Evolutionary conservation across 2,329 filamentous ascomycete species (phyloP), one percentile per base, ranked within the genome.

Genomic region (Myriosclerotinia scirpicola): DNA sequence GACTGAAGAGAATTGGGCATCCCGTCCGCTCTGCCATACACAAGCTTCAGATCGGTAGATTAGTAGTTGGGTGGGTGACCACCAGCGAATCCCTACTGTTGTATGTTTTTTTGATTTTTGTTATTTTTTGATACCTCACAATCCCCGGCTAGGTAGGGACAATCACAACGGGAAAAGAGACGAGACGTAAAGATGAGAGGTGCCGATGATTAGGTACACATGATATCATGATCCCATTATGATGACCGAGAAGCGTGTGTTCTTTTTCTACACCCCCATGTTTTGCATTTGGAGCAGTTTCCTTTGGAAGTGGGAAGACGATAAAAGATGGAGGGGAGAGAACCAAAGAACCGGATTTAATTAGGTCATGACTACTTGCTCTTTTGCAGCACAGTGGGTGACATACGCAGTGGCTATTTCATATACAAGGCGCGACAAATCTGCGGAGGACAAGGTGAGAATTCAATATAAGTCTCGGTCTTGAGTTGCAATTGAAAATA

Each of bases 31-130:
- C 58, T 61, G 58, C 58, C 59, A 62, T 62, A 62, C 46, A 62
- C 48, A 62, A 62, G 44, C 59, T 38, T 38, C 38, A 38, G 59
- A 62, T 62, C 59, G 44, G 59, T 36, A 17, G 46, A 62, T 62
- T 62, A 53, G 59, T 62, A 62, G 59, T 62, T 62, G 59, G 59
- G 59, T 62, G 46, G 59, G 59, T 62, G 59, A 62, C 59, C 59
- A 62, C 59, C 59, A 62, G 59, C 59, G 59, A 62, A 53, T 62
- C 59, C 59, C 46, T 12, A 36, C 59, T 62, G 59, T 62, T 53
- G 59, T 62, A 62, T 62, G 59, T 62, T 52, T 52, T 48, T 46
- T 5, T 46, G 1, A 3, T n/a, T n/a, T 46, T 55, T 55, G 17
- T 12, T 5, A 3, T 6, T 6, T 26, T 26, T 48, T 62, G 5